These are phyloP conservation scores for Hortiboletus campestris DNA, from an alignment of 768 basidiomycete genomes.

Conservation along the genomic window DNA sequence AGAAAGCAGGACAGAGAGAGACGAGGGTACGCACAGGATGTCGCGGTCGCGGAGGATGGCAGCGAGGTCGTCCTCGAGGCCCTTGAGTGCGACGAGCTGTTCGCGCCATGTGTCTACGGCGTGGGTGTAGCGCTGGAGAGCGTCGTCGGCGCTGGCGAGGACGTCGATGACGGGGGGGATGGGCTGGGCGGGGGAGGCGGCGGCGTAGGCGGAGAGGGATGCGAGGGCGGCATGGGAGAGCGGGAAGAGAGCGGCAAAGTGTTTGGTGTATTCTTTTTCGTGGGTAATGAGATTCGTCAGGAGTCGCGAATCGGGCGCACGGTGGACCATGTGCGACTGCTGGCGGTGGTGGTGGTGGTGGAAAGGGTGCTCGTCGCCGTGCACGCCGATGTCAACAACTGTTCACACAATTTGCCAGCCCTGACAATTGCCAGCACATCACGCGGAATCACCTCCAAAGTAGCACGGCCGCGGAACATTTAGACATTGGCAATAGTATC, in stretches of 20 bases:
- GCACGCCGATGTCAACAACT: not conserved
- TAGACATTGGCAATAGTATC: too few relatives aligned
- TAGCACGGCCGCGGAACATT: too few relatives aligned
- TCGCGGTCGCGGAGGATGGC: conserved; percentile 69
- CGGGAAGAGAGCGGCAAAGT: conserved; percentile 55
- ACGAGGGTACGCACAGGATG: conserved; percentile 60
- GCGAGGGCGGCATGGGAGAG: conserved; percentile 59
- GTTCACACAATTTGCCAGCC: not conserved
- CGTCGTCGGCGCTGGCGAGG: conserved; percentile 66
- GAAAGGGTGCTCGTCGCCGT: not conserved
- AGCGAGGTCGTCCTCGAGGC: conserved; percentile 69
- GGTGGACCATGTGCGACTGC: conserved; percentile 53
- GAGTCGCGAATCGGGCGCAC: conserved; percentile 70
- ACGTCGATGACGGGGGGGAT: conserved; percentile 48
- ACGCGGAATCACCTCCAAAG: too few relatives aligned
- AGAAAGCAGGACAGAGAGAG: too few relatives aligned
- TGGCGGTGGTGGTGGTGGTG: not conserved
- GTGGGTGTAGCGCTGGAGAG: conserved; percentile 55
- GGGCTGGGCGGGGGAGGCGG: conserved; percentile 26
- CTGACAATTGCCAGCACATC: not conserved
- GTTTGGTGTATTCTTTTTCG: conserved; percentile 71
- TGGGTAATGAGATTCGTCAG: conserved; percentile 63
- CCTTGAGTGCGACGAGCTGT: conserved; percentile 56
- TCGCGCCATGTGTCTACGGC: conserved; percentile 68
- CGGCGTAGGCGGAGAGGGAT: conserved; percentile 70